These are phyloP conservation scores for Phytophthora capsici DNA, from an alignment of 352 stramenopile species.

Conservation along the genomic window DNA sequence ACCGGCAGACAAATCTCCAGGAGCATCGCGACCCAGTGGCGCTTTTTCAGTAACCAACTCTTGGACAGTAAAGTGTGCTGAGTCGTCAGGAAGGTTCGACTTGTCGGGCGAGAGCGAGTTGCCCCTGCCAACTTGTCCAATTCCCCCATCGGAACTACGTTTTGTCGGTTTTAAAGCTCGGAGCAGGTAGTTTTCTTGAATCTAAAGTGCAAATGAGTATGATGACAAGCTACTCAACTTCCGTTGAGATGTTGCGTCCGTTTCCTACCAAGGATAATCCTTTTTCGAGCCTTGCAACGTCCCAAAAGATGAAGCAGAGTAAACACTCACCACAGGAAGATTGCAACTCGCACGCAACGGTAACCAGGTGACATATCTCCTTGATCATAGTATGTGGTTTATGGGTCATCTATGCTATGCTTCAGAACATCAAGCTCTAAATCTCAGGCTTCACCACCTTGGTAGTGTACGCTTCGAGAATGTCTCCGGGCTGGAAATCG, in stretches of 20 bases:
- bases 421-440: constrained; percentile 40
- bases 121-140: constrained; percentile 13
- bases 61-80: constrained; percentile 69
- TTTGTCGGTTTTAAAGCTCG: not conserved
- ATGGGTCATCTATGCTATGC: constrained; percentile 22
- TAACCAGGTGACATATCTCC: not conserved
- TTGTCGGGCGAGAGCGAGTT: constrained; percentile 9
- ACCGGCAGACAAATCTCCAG: constrained; percentile 69
- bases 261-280: constrained; percentile 9
- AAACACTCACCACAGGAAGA: constrained; percentile 5
- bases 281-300: not conserved
- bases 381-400: constrained; percentile 27
- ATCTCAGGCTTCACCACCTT: constrained; percentile 75
- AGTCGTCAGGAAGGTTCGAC: constrained; percentile 17
- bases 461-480: constrained; percentile 93
- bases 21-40: constrained; percentile 55
- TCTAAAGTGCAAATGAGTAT: constrained; percentile 26
- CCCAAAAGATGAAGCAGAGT: not conserved
- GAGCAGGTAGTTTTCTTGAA: not conserved
- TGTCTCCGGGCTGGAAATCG: constrained; percentile 94
- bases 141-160: constrained; percentile 13
- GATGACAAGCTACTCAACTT: not conserved
- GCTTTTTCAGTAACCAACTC: constrained; percentile 79
- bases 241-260: constrained; percentile 9
- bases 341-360: constrained; percentile 1